These are phyloP conservation scores for Trametes polyzona DNA, from an alignment of 1,284 basidiomycete species.

Conservation along the genomic window DNA sequence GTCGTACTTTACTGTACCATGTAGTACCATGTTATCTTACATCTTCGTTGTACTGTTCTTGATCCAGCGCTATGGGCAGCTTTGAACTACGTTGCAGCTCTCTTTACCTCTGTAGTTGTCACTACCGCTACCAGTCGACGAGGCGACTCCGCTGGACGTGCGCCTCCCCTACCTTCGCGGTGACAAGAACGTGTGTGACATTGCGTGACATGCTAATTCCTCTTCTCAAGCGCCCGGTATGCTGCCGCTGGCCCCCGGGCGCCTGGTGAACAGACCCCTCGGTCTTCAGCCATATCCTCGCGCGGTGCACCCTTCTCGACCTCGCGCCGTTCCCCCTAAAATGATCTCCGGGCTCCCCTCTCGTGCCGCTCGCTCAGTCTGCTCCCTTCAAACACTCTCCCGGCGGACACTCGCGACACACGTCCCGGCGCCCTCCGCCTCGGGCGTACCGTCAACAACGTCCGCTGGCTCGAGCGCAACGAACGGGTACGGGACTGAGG, in stretches of 20 bases:
- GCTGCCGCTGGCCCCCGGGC: not conserved
- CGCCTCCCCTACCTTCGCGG: too few species aligned
- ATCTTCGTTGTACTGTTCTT: too few species aligned
- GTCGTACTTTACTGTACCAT: constrained; percentile 12
- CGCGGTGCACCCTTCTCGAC: not conserved
- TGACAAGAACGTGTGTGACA: not conserved
- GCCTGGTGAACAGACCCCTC: not conserved
- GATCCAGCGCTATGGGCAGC: too few species aligned
- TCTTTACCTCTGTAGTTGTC: too few species aligned
- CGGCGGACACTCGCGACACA: constrained; percentile 22
- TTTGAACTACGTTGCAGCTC: too few species aligned
- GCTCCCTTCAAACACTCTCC: not conserved
- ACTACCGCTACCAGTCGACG: too few species aligned
- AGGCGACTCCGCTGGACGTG: too few species aligned
- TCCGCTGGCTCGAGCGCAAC: constrained; percentile 7
- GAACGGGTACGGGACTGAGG: constrained; percentile 5
- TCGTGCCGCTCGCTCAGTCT: constrained; percentile 14
- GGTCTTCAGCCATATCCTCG: not conserved
- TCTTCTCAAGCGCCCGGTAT: not conserved
- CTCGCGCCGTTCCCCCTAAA: not conserved
- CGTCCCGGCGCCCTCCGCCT: constrained; percentile 7
- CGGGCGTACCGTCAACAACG: not conserved
- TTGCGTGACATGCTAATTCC: not conserved
- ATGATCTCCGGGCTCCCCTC: constrained; percentile 14
- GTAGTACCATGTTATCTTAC: constrained; percentile 13